Evolutionary conservation across 306 rosid species (phyloP), one percentile per base, ranked within the genome.

Genomic region (Ormosia semicastrata): DNA sequence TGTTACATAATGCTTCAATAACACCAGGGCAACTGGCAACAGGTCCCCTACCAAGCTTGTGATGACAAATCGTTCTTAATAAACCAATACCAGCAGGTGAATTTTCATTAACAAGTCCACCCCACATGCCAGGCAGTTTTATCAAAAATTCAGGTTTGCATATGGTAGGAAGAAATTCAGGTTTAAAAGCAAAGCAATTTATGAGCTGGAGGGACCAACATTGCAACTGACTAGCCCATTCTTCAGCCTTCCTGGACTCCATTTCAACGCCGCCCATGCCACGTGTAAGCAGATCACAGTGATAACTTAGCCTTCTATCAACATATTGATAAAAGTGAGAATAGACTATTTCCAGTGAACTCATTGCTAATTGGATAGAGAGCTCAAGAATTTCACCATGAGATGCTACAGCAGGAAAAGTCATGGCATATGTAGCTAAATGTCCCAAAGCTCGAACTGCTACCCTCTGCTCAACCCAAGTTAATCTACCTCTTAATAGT

Each of bases 211-310:
- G 91, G 60, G 99, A 96, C 99, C 99, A 96, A 80, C 99, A 96
- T 78, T 96, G 99, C 83, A 96, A 80, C 87, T 96, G 99, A 69
- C 99, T 96, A 40, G 99, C 99, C 99, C 99, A 96, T 86, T 96
- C 99, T 84, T 96, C 99, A 3, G 99, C 97, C 89, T 96, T 96
- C 89, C 99, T 89, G 37, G 98, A 93, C 84, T 96, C 99, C 99
- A 96, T 96, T 81, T 96, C 99, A 66, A 91, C 99, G 41, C 99
- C 99, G 6, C 99, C 99, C 99, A 96, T 96, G 74, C 98, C 99
- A 7, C 98, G 98, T 33, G 99, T 96, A 79, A 96, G 98, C 75
- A 96, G 81, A 89, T 96, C 99, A 66, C 99, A 92, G 77, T 96
- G 99, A 84, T 96, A 96, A 87, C 98, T 92, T 37, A 89, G 88